phyloP scores from a whole-genome alignment of 768 basidiomycete species.

The Polyporus arcularius region DNA sequence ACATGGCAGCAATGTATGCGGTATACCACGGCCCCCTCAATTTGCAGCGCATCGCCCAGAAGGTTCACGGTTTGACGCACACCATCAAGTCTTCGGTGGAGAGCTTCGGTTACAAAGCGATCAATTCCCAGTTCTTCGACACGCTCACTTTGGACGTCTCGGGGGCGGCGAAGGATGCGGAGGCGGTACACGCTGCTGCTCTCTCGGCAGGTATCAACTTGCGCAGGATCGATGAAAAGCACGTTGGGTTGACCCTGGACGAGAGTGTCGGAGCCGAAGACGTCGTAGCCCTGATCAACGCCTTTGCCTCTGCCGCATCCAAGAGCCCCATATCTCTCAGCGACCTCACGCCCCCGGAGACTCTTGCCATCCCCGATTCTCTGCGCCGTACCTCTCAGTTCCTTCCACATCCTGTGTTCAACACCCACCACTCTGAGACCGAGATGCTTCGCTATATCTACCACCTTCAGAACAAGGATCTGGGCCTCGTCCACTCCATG shows the following conservation, averaged over 20 bases:
- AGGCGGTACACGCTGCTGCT: conserved; percentile 70
- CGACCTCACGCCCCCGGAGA: conserved; percentile 46
- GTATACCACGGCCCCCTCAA: conserved; percentile 94
- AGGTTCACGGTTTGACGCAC: conserved; percentile 87
- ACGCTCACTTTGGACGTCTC: conserved; percentile 82
- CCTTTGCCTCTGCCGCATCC: conserved; percentile 72
- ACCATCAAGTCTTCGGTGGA: conserved; percentile 70
- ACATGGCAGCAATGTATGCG: conserved; percentile 99
- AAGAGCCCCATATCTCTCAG: conserved; percentile 46
- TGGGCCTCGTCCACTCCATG: conserved; percentile 94
- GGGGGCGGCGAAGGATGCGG: conserved; percentile 52
- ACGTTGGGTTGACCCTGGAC: conserved; percentile 89
- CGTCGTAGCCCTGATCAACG: conserved; percentile 74
- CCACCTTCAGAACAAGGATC: conserved; percentile 91
- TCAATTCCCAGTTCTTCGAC: conserved; percentile 86
- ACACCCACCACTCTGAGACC: conserved; percentile 96
- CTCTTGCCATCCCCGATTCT: conserved; percentile 49
- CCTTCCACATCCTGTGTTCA: conserved; percentile 90
- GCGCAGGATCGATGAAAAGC: conserved; percentile 69
- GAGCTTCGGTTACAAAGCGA: conserved; percentile 69
- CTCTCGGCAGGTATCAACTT: conserved; percentile 76
- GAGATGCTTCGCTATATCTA: conserved; percentile 98
- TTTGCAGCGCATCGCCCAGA: conserved; percentile 79
- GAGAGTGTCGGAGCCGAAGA: conserved; percentile 83
- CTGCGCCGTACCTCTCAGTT: conserved; percentile 67